These are phyloP conservation scores for Ceratocystis diversiconidia DNA, from an alignment of 2,329 filamentous ascomycete genomes.

Conservation along the genomic window DNA sequence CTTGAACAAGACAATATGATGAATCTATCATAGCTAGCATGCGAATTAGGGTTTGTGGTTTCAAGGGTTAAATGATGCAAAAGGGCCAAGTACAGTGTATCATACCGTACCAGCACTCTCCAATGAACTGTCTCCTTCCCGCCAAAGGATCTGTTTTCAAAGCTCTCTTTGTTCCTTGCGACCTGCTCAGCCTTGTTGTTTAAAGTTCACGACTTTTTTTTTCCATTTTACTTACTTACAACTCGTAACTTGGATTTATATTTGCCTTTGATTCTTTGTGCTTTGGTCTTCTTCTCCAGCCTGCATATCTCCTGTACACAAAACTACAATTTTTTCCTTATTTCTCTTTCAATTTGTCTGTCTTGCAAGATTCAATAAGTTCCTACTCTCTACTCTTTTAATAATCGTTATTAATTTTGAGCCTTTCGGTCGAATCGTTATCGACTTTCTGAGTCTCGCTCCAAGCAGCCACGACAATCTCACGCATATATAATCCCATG, in stretches of 20 bases:
- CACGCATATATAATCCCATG: background rate
- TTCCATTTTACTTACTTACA: background rate
- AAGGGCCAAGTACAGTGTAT: background rate
- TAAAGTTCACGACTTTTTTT: background rate
- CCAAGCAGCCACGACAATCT: no score
- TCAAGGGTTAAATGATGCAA: background rate
- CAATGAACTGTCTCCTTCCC: background rate
- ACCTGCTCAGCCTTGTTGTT: background rate
- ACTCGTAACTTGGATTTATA: background rate
- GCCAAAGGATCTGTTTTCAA: background rate
- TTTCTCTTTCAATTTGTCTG: background rate
- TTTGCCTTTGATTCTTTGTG: background rate
- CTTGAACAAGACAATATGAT: no score
- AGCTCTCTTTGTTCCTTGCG: constrained; percentile 1
- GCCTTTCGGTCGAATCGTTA: background rate
- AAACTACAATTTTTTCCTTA: background rate
- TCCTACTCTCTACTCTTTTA: background rate
- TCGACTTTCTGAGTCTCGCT: background rate
- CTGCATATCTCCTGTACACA: background rate
- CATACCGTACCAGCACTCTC: background rate
- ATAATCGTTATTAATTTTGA: background rate
- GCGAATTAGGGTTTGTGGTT: background rate
- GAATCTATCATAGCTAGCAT: no score
- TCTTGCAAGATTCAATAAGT: no score
- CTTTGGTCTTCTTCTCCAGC: background rate